phyloP scores from a whole-genome alignment of 805 yeast genomes.

The Teunomyces cretensis region DNA sequence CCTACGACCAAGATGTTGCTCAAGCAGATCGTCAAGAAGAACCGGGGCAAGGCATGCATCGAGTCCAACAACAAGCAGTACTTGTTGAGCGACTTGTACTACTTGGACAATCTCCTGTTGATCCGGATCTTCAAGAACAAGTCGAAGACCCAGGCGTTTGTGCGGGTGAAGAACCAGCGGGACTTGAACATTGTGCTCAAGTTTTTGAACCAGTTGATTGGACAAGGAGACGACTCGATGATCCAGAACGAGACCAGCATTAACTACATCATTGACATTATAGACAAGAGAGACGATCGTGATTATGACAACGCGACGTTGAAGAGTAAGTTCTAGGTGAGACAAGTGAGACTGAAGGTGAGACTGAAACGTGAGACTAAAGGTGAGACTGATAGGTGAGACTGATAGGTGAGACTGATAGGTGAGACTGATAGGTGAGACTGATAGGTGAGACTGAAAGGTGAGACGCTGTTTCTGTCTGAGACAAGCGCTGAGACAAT shows the following conservation, averaged over 20 bases:
- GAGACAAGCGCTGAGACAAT: too few species aligned
- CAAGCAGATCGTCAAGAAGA: slow-evolving; percentile 21
- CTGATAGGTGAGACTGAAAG: too few species aligned
- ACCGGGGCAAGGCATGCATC: slow-evolving; percentile 7
- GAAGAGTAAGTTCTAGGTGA: neutral
- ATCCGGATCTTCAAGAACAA: slow-evolving; percentile 41
- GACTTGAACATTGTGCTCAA: slow-evolving; percentile 26
- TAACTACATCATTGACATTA: slow-evolving; percentile 34
- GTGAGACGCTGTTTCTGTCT: too few species aligned
- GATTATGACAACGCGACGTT: slow-evolving; percentile 8
- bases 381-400: neutral
- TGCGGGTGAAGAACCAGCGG: slow-evolving; percentile 25
- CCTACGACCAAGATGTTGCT: slow-evolving; percentile 35
- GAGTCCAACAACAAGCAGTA: slow-evolving; percentile 45
- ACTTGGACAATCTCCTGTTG: slow-evolving; percentile 33
- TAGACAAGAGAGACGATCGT: slow-evolving; percentile 26
- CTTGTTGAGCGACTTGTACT: slow-evolving; percentile 38
- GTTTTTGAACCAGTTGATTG: slow-evolving; percentile 21
- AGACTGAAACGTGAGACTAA: too few species aligned
- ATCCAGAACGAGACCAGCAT: slow-evolving; percentile 19
- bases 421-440: neutral
- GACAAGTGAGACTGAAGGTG: too few species aligned
- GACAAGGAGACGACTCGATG: slow-evolving; percentile 8
- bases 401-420: neutral
- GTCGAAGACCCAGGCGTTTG: slow-evolving; percentile 41